phyloP scores from a whole-genome alignment of 495 filamentous ascomycete species.

The Tetracladium marchalianum region DNA sequence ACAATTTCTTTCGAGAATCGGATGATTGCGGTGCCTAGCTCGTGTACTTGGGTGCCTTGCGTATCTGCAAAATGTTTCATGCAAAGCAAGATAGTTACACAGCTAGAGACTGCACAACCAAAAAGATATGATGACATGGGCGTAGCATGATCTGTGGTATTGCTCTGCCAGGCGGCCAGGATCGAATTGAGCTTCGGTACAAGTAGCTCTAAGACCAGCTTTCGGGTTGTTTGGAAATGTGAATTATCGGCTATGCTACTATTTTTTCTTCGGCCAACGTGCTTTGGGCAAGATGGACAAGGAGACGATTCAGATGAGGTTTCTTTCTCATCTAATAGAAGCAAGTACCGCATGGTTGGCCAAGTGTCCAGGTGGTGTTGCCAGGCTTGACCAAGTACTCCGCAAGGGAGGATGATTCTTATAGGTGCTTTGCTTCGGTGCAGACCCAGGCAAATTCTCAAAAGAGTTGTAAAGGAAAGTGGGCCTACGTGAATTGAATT shows the following conservation, averaged over 20 bases:
- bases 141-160: constrained; percentile 25
- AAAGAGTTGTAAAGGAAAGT: constrained; percentile 25
- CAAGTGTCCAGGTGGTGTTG: constrained; percentile 15
- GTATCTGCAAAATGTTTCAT: constrained; percentile 31
- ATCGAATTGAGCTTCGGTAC: constrained; percentile 36
- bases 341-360: constrained; percentile 16
- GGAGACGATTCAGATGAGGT: not conserved
- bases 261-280: not conserved
- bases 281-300: constrained; percentile 13
- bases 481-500: constrained; percentile 18
- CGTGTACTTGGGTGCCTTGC: constrained; percentile 29
- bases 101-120: constrained; percentile 34
- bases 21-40: constrained; percentile 23
- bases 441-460: constrained; percentile 20
- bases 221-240: constrained; percentile 30
- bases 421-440: not conserved
- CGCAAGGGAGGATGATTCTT: constrained; percentile 12
- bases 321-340: constrained; percentile 15
- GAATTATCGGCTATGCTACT: constrained; percentile 6
- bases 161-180: constrained; percentile 32
- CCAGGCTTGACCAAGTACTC: constrained; percentile 31
- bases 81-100: constrained; percentile 30
- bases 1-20: constrained; percentile 5
- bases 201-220: constrained; percentile 38
- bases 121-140: constrained; percentile 36